phyloP scores from a whole-genome alignment of 257 asterid species.

The Salvia hispanica region DNA sequence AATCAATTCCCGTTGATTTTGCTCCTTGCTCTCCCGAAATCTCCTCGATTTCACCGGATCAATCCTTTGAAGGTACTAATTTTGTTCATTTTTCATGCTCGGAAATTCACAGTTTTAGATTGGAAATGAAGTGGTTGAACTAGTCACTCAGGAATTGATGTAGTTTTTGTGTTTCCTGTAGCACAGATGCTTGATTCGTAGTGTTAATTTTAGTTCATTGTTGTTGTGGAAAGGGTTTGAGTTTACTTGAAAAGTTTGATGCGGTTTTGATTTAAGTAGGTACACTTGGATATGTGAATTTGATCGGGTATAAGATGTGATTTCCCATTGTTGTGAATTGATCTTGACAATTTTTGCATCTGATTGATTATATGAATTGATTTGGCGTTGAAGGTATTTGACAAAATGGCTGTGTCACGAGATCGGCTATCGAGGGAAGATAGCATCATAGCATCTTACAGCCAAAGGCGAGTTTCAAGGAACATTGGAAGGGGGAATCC shows the following conservation, averaged over 20 bases:
- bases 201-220: neutral
- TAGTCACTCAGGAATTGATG: neutral
- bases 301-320: neutral
- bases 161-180: neutral
- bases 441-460: constrained; percentile 41
- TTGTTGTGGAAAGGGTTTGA: neutral
- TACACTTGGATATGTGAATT: neutral
- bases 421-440: constrained; percentile 58
- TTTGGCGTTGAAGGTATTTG: constrained; percentile 23
- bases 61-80: neutral
- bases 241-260: neutral
- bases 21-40: neutral
- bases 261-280: neutral
- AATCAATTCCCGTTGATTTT: constrained; percentile 4
- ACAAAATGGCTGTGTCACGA: constrained; percentile 64
- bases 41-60: neutral
- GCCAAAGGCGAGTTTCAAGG: constrained; percentile 39
- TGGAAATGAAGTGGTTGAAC: constrained; percentile 11
- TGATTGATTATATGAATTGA: neutral
- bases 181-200: neutral
- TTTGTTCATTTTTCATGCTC: neutral
- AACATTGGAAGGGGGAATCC: constrained; percentile 31
- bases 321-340: neutral
- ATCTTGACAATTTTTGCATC: neutral
- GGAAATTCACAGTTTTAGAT: neutral